Conservation (phyloP, 108 stramenopile genomes). For the Cylindrotheca closterium region DNA sequence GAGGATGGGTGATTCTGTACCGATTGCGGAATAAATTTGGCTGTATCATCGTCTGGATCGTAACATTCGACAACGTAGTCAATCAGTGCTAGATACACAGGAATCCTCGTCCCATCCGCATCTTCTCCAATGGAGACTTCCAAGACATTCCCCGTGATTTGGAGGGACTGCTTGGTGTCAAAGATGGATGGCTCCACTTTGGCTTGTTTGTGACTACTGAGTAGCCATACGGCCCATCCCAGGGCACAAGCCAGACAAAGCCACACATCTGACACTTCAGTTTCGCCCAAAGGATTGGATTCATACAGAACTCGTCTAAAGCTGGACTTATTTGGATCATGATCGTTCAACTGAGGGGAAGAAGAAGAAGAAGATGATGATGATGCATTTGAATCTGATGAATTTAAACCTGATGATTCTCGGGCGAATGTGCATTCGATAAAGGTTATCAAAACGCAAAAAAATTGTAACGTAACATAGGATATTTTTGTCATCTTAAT, state of each 20-base stretch:
- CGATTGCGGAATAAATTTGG: not conserved
- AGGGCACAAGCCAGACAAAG: constrained; percentile 47
- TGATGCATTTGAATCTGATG: too few relatives aligned
- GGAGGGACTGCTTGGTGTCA: constrained; percentile 19
- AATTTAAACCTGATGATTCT: not conserved
- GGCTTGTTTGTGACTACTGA: constrained; percentile 19
- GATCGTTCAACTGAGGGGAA: not conserved
- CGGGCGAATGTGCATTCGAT: not conserved
- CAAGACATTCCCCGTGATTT: constrained; percentile 42
- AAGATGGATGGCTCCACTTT: constrained; percentile 16
- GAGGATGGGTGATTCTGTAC: not conserved
- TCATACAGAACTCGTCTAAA: not conserved
- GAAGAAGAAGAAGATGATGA: too few relatives aligned
- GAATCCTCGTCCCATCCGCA: constrained; percentile 40
- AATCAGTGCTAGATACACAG: constrained; percentile 44
- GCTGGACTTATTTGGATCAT: not conserved
- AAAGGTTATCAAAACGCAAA: not conserved
- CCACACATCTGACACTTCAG: constrained; percentile 44
- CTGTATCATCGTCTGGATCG: constrained; percentile 1
- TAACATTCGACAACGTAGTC: constrained; percentile 44
- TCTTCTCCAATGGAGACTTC: constrained; percentile 39
- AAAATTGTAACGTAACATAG: not conserved
- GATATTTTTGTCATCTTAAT: not conserved
- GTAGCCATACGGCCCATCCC: constrained; percentile 41
- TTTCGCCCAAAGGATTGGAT: not conserved